Evolutionary conservation across 108 stramenopile species (phyloP), one percentile per base, ranked within the genome.

Genomic region (Cyclotella sp.): DNA sequence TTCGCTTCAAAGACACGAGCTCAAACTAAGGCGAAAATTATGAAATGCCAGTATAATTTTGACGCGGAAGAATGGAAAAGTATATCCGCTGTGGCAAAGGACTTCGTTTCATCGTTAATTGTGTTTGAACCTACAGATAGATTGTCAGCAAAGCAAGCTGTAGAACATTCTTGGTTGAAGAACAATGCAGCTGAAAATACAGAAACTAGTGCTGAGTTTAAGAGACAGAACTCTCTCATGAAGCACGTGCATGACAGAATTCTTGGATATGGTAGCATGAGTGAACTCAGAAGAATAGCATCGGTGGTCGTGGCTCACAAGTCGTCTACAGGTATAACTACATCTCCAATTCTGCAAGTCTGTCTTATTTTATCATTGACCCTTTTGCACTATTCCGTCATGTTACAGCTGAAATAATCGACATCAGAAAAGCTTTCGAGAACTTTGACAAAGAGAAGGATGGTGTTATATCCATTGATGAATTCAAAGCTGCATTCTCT

Each of bases 381-480:
- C 18, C 5, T 6, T 51, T 21, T 19, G 19, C 61, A 62, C 34
- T 51, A 3, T 40, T 62, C 3, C 11, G 0, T 14, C 19, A 12
- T 64, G 19, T 39, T 29, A 63, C 75, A 28, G 78, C 83, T n/a
- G 91, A 94, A 68, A 94, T 94, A 67, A 49, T 88, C 9, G 84
- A 90, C 14, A 79, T 95, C 28, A 81, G 96, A 26, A 84, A 83
- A 68, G 93, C 88, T 43, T 97, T 97, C 72, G 86, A 88, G 11
- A 74, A 77, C 29, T 89, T 74, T 69, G 90, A 93, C 60, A 81
- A 73, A 3, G 63, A 70, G 22, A 85, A 88, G 64, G 73, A 88
- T 60, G 96, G 96, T 9, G 82, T 75, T 21, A 93, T 97, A 60
- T 70, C 75, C 18, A 46, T 85, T 5, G 67, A 68, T 10, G 95